Conservation (phyloP, 2,329 filamentous ascomycete species). For the Paraphaeosphaeria minitans region DNA sequence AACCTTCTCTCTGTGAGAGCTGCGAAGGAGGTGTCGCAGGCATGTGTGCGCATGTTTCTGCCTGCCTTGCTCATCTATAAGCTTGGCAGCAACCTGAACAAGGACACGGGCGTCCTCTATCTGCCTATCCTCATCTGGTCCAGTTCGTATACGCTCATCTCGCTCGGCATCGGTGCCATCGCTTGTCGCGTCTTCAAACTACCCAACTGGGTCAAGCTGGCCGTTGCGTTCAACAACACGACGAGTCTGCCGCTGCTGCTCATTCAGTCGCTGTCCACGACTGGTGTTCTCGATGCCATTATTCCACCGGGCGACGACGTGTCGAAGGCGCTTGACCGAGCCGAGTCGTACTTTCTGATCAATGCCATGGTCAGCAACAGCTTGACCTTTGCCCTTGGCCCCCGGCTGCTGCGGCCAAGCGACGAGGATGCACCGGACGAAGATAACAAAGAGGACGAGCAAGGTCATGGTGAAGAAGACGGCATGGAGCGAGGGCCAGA, state of each 20-base stretch:
- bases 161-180: slow-evolving; percentile 54
- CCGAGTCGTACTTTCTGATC: slow-evolving; percentile 69
- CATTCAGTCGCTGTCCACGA: slow-evolving; percentile 58
- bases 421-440: slow-evolving; percentile 51
- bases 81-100: slow-evolving; percentile 57
- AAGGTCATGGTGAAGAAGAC: slow-evolving; percentile 20
- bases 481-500: slow-evolving; percentile 32
- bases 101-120: slow-evolving; percentile 55
- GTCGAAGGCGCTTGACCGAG: slow-evolving; percentile 59
- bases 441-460: slow-evolving; percentile 22
- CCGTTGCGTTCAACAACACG: slow-evolving; percentile 64
- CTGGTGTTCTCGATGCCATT: slow-evolving; percentile 60
- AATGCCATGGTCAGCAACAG: slow-evolving; percentile 68
- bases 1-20: slow-evolving; percentile 54
- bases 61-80: slow-evolving; percentile 60
- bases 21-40: slow-evolving; percentile 59
- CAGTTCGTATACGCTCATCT: slow-evolving; percentile 55
- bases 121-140: slow-evolving; percentile 59
- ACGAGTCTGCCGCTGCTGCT: slow-evolving; percentile 60
- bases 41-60: slow-evolving; percentile 59
- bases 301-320: slow-evolving; percentile 53
- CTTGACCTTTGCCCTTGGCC: slow-evolving; percentile 68
- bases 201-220: slow-evolving; percentile 60
- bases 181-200: slow-evolving; percentile 55
- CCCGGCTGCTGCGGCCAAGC: slow-evolving; percentile 59